Evolutionary conservation across 2,329 filamentous ascomycete species (phyloP).

Genomic region (Cordyceps pruinosa): DNA sequence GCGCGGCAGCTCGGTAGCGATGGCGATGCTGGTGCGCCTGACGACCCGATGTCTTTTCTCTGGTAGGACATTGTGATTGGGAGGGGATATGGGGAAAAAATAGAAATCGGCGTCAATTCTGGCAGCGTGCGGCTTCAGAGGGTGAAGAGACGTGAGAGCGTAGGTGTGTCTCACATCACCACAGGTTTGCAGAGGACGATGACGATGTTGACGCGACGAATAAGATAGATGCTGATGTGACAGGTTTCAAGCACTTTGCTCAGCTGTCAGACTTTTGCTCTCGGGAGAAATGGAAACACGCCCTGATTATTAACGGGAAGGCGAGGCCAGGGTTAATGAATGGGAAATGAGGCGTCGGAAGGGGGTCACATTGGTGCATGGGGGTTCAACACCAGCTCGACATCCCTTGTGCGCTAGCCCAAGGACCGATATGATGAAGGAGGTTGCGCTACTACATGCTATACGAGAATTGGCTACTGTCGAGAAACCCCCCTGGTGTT

Average conservation of each 20-base stretch:
- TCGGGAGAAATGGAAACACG: not conserved
- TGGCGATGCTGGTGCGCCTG: too few relatives aligned
- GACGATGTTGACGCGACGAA: not conserved
- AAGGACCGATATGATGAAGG: not conserved
- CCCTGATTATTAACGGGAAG: not conserved
- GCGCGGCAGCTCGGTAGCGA: too few relatives aligned
- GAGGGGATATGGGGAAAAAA: too few relatives aligned
- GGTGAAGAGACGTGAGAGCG: not conserved
- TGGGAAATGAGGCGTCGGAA: constrained; percentile 6
- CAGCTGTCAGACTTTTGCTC: not conserved
- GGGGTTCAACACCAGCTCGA: not conserved
- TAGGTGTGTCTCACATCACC: not conserved
- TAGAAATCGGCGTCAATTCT: too few relatives aligned
- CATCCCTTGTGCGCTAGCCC: too few relatives aligned
- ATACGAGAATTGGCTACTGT: too few relatives aligned
- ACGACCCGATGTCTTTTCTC: too few relatives aligned
- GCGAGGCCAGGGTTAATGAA: not conserved
- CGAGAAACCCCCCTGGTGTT: too few relatives aligned
- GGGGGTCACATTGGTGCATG: not conserved
- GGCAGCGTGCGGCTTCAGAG: too few relatives aligned
- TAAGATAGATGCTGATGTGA: not conserved
- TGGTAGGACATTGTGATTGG: too few relatives aligned
- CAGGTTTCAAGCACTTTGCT: not conserved
- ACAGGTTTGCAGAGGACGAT: not conserved
- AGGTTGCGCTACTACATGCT: too few relatives aligned